phyloP scores from a whole-genome alignment of 2,329 filamentous ascomycete species.

The Aureobasidium lini region DNA sequence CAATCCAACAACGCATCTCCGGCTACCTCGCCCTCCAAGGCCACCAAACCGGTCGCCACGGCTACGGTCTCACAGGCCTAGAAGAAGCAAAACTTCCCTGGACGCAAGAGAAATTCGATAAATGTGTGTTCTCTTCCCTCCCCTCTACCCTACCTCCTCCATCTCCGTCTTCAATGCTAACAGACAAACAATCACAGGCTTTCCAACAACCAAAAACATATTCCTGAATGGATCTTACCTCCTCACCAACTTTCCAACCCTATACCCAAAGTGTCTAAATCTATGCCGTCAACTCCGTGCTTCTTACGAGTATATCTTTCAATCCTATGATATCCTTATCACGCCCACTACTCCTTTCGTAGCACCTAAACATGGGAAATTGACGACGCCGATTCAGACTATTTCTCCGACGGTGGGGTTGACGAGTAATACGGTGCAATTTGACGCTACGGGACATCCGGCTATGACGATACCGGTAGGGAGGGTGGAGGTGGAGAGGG shows the following conservation, averaged over 20 bases:
- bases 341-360: conserved; percentile 45
- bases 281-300: conserved; percentile 39
- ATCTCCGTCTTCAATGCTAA: conserved; percentile 28
- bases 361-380: conserved; percentile 35
- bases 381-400: conserved; percentile 36
- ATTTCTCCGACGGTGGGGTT: conserved; percentile 47
- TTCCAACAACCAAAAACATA: conserved; percentile 48
- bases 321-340: conserved; percentile 38
- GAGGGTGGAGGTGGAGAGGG: conserved; percentile 21
- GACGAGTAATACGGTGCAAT: conserved; percentile 50
- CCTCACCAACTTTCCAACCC: conserved; percentile 35
- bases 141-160: too few relatives aligned
- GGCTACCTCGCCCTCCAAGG: conserved; percentile 37
- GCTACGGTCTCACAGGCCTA: conserved; percentile 27
- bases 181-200: conserved; percentile 42
- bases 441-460: conserved; percentile 52
- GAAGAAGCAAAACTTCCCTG: neutral
- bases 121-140: neutral
- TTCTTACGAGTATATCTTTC: conserved; percentile 37
- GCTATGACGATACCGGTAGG: conserved; percentile 48
- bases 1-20: conserved; percentile 35
- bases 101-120: neutral
- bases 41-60: conserved; percentile 37
- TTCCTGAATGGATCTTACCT: conserved; percentile 47
- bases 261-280: conserved; percentile 44